Percentiles rank a stretch among this genome's conserved stretches.
Conservation (phyloP, 2,329 filamentous ascomycete species). For the Alternaria viburni region DNA sequence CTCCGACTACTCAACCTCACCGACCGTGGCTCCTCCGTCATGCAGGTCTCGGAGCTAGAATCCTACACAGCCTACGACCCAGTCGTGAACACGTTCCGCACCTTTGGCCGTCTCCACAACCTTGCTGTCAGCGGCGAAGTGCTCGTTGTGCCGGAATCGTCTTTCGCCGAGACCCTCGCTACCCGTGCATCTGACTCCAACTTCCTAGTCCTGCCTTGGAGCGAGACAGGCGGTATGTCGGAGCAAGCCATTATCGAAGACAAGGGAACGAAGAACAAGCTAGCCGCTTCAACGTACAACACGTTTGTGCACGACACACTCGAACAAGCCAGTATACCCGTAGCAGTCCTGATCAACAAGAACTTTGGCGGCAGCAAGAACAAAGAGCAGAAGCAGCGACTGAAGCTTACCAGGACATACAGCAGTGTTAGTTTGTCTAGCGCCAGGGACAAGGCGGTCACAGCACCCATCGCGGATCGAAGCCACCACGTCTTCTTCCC, state of each 20-base stretch:
- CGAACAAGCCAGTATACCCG: conserved; percentile 67
- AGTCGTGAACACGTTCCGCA: conserved; percentile 88
- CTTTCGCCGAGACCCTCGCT: conserved; percentile 79
- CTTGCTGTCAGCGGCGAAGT: conserved; percentile 83
- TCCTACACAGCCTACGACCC: conserved; percentile 72
- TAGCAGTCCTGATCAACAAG: conserved; percentile 81
- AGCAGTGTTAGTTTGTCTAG: conserved; percentile 57
- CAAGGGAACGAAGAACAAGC: conserved; percentile 63
- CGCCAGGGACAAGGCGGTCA: conserved; percentile 61
- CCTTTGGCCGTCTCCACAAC: conserved; percentile 84
- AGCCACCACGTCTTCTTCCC: conserved; percentile 86
- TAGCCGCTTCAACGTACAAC: conserved; percentile 69
- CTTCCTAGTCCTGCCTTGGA: conserved; percentile 86
- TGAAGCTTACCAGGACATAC: conserved; percentile 34
- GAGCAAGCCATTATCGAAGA: conserved; percentile 63
- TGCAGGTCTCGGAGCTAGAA: conserved; percentile 86
- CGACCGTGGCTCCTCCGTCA: conserved; percentile 92
- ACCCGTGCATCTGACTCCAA: conserved; percentile 67
- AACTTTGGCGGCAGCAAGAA: conserved; percentile 62
- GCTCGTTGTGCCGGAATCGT: conserved; percentile 76
- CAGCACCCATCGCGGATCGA: conserved; percentile 66
- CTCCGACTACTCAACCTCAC: conserved; percentile 86
- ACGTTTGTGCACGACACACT: conserved; percentile 76
- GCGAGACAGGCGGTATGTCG: conserved; percentile 75
- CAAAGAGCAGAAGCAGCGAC: conserved; percentile 28